phyloP scores from a whole-genome alignment of 257 asterid species.

The Cinchona pubescens region DNA sequence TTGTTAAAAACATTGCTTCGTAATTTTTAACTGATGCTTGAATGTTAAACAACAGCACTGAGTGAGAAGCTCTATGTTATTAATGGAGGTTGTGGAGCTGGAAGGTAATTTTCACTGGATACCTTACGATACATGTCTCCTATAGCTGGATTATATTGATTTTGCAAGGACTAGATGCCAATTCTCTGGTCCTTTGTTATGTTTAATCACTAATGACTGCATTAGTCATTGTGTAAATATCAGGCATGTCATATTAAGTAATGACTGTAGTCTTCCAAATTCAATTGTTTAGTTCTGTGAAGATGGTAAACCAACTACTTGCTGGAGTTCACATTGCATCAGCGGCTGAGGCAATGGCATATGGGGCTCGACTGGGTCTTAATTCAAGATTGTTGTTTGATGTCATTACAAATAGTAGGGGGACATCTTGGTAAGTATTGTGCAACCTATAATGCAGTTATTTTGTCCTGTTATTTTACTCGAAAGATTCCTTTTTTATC shows the following conservation, averaged over 20 bases:
- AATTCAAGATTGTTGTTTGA: constrained; percentile 75
- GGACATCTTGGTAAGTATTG: constrained; percentile 82
- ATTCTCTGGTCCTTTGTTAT: background rate
- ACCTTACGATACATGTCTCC: constrained; percentile 9
- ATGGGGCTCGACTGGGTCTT: constrained; percentile 88
- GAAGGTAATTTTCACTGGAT: constrained; percentile 55
- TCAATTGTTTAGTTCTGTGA: constrained; percentile 57
- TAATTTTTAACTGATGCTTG: constrained; percentile 12
- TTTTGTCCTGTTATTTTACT: background rate
- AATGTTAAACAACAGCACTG: constrained; percentile 53
- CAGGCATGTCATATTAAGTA: background rate
- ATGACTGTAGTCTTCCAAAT: background rate
- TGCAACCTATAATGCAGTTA: constrained; percentile 6
- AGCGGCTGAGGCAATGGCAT: constrained; percentile 96
- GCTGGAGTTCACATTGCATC: constrained; percentile 99
- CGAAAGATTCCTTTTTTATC: background rate
- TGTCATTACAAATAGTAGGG: constrained; percentile 60
- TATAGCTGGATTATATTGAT: constrained; percentile 1
- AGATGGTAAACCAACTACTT: constrained; percentile 97
- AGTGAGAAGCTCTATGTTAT: constrained; percentile 94
- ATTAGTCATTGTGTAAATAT: background rate
- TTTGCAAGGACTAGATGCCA: background rate
- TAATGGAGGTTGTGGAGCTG: constrained; percentile 94
- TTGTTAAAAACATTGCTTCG: background rate
- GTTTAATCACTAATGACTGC: background rate